A percentile compares a stretch with the other conserved stretches of the same genome.
These are phyloP conservation scores for Schwanniomyces yamadae DNA, from an alignment of 805 yeast genomes.

Conservation along the genomic window DNA sequence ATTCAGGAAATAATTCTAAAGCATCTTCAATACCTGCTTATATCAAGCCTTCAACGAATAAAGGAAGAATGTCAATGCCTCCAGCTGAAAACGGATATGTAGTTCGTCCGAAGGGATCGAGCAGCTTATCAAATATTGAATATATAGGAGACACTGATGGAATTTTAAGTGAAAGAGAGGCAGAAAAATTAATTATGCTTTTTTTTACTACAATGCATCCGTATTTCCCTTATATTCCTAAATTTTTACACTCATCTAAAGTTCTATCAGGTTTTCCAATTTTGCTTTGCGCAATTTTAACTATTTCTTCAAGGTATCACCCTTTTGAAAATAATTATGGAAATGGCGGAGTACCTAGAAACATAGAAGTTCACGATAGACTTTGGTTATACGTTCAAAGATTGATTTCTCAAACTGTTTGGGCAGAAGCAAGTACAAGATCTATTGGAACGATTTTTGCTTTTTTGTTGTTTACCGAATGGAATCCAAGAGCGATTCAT, in stretches of 20 bases:
- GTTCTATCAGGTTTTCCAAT: slow-evolving; percentile 77
- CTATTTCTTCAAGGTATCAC: slow-evolving; percentile 79
- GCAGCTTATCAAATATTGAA: slow-evolving; percentile 55
- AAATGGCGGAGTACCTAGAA: slow-evolving; percentile 35
- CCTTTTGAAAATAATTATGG: slow-evolving; percentile 43
- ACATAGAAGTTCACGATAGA: slow-evolving; percentile 70
- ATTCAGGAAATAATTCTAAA: neutral
- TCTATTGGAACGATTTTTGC: slow-evolving; percentile 86
- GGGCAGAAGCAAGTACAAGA: slow-evolving; percentile 91
- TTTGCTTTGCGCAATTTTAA: slow-evolving; percentile 73
- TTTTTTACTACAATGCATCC: slow-evolving; percentile 85
- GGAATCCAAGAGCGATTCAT: slow-evolving; percentile 95
- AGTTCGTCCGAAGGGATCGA: slow-evolving; percentile 48
- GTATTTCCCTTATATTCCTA: slow-evolving; percentile 83
- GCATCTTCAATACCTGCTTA: slow-evolving; percentile 18
- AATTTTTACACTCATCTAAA: slow-evolving; percentile 63
- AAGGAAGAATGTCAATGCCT: slow-evolving; percentile 39
- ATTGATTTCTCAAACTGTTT: slow-evolving; percentile 78
- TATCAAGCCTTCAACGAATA: slow-evolving; percentile 13
- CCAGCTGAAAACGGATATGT: slow-evolving; percentile 39
- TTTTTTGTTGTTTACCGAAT: slow-evolving; percentile 81
- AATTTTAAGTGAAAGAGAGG: slow-evolving; percentile 62
- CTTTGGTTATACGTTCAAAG: slow-evolving; percentile 84
- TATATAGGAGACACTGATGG: slow-evolving; percentile 58
- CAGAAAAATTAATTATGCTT: slow-evolving; percentile 52